Evolutionary conservation across 805 yeast genomes (phyloP).

Genomic region (Candida gorgasii): DNA sequence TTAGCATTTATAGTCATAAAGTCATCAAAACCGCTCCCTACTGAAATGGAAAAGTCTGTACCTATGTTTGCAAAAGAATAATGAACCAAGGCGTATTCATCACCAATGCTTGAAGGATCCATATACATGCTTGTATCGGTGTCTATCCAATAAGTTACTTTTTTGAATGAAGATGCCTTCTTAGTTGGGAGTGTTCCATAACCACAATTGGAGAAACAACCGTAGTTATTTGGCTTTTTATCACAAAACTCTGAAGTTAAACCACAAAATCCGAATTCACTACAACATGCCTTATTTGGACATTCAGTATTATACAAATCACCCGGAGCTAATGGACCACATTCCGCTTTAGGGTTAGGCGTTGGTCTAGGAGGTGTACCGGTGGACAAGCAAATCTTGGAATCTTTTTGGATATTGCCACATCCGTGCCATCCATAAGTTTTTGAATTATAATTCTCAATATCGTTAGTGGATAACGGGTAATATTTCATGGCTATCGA

Average conservation of each 20-base stretch:
- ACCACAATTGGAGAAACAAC: slow-evolving; percentile 22
- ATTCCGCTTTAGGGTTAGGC: slow-evolving; percentile 17
- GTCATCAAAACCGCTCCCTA: slow-evolving; percentile 9
- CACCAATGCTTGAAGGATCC: slow-evolving; percentile 14
- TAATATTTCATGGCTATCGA: slow-evolving; percentile 11
- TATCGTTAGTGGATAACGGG: slow-evolving; percentile 9
- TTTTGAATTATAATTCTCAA: slow-evolving; percentile 15
- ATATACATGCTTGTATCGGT: slow-evolving; percentile 10
- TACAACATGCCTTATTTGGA: slow-evolving; percentile 23
- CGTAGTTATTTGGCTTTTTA: slow-evolving; percentile 13
- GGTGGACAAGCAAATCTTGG: slow-evolving; percentile 17
- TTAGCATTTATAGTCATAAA: slow-evolving; percentile 15
- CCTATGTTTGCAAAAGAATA: slow-evolving; percentile 19
- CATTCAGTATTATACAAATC: slow-evolving; percentile 15
- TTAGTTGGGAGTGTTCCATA: slow-evolving; percentile 17
- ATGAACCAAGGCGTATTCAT: slow-evolving; percentile 16
- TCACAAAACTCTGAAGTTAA: slow-evolving; percentile 17
- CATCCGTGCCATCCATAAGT: slow-evolving; percentile 22
- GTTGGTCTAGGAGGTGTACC: slow-evolving; percentile 21
- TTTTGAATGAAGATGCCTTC: slow-evolving; percentile 16
- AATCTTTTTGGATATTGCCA: slow-evolving; percentile 7
- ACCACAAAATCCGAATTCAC: slow-evolving; percentile 18
- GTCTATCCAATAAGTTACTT: slow-evolving; percentile 20
- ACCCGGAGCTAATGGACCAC: slow-evolving; percentile 23
- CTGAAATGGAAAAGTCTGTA: slow-evolving; percentile 13